Evolutionary conservation across 1,139 yeast genomes (phyloP), one percentile per base, ranked within the genome.

Genomic region (Meyerozyma smithsonii): DNA sequence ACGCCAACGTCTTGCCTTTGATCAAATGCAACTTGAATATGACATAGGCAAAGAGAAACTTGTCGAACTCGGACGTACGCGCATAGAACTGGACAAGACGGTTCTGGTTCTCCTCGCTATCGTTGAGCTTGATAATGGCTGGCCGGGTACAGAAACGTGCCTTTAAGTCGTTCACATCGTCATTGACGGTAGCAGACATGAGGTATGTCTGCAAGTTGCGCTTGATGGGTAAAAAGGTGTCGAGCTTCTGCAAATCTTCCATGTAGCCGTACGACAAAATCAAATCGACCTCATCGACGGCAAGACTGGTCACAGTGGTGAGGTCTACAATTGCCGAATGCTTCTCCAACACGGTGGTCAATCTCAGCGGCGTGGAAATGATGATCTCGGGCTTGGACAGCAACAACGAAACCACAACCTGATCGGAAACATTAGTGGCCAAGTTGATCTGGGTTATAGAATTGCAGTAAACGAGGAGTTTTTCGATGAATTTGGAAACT

Each of bases 151-250:
- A 92, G 59, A 85, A 89, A 54, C 77, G 75, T 35, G 68, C 59
- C 61, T 92, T 92, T 53, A 94, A 66, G 36, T 76, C 79, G 44
- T 86, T 81, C 47, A 90, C 78, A 46, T 92, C 97, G 38, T 87
- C 95, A 56, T 82, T 86, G 43, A 94, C 68, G 3, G 98, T 94
- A 2, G 99, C 99, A 60, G 96, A 87, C 97, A 92, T 92, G 49
- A 94, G 69, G 64, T 89, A 90, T 1, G 95, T 83, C 64, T 94
- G 98, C 50, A 88, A 68, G 41, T 82, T 81, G 51, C 83, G 83
- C 57, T 80, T 81, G 40, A 81, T 71, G 10, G 94, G 92, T 47
- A 88, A 65, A 46, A 66, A 75, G 18, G 72, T 70, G 12, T 84
- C 75, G 46, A 92, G 72, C 49, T 76, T 77, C 41, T 73, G 64